Base-by-base conservation (phyloP, 352 stramenopile species). In the Phytophthora sp. region DNA sequence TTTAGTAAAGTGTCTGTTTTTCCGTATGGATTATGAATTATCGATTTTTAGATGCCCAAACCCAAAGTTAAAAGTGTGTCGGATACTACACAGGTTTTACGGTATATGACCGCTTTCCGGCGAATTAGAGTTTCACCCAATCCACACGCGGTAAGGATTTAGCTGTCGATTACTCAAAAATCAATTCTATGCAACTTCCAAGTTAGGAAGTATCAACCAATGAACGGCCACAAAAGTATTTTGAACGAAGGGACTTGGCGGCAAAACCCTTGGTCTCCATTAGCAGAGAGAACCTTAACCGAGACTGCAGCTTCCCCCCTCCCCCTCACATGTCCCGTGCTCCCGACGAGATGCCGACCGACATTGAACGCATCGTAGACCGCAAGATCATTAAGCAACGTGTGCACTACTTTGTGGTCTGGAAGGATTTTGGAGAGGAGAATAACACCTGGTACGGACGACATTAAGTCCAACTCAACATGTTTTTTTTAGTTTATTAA, bases 361-460 rank as follows among this genome's bases (percentile, higher is more conserved):
- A 88, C 64, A 93, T 94, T 67, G 84, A 92, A 41, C 74, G 81
- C 65, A 94, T 93, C 69, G 70, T 95, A 33, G 85, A 92, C 73
- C 84, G 83, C 60, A 93, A 93, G 72, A 76, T 85, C 47, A 82
- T 92, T 56, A 88, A 86, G 66, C 73, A 80, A 54, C 84, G 87
- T 65, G 87, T 95, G 66, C 83, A 94, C 69, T 95, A 95, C 73
- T 80, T 88, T 21, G 83, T 94, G 36, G 74, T 90, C 18, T 95
- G 87, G 87, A 75, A 80, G 26, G 87, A 81, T 49, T 92, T 90
- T 36, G 77, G 79, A 41, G 75, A 89, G n/a, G 87, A 95, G 47
- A 92, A 81, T 63, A 93, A 95, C 67, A 94, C 85, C 9, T 95
- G 87, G 87, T 91, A 74, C 49, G 52, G 16, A 35, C 27, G 11